Conservation (phyloP, 768 basidiomycete species). For the Macrolepiota fuliginosa region DNA sequence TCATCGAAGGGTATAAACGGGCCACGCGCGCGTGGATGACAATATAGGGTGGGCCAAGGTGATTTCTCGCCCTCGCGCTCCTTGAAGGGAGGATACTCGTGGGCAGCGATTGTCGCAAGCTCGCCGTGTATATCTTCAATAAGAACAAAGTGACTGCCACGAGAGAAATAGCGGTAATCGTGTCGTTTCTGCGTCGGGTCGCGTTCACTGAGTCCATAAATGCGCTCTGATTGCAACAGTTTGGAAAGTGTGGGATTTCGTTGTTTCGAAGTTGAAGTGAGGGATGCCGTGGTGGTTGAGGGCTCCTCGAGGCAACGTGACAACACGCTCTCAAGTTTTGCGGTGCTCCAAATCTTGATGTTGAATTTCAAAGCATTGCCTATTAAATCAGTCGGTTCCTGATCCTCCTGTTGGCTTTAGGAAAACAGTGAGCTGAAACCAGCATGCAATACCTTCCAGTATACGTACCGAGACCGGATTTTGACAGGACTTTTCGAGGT, state of each 20-base stretch:
- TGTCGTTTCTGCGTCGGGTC: slow-evolving; percentile 87
- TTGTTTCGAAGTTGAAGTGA: slow-evolving; percentile 27
- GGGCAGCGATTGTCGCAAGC: slow-evolving; percentile 78
- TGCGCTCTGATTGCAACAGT: slow-evolving; percentile 76
- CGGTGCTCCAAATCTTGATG: slow-evolving; percentile 85
- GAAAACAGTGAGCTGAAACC: slow-evolving; percentile 9
- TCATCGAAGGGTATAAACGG: slow-evolving; percentile 79
- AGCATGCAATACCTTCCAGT: not conserved
- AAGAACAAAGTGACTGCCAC: slow-evolving; percentile 74
- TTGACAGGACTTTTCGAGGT: slow-evolving; percentile 65
- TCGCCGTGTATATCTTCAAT: slow-evolving; percentile 89
- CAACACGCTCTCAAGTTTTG: slow-evolving; percentile 70
- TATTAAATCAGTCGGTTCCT: slow-evolving; percentile 44
- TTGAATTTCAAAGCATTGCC: slow-evolving; percentile 65
- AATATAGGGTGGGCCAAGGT: slow-evolving; percentile 83
- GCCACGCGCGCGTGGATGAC: slow-evolving; percentile 68
- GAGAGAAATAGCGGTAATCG: slow-evolving; percentile 85
- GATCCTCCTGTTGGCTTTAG: slow-evolving; percentile 26
- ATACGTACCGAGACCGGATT: slow-evolving; percentile 49
- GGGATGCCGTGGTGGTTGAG: slow-evolving; percentile 20
- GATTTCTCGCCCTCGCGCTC: slow-evolving; percentile 48
- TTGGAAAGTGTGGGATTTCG: slow-evolving; percentile 44
- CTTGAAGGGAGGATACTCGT: slow-evolving; percentile 70
- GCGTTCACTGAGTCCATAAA: slow-evolving; percentile 87
- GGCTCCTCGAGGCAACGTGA: slow-evolving; percentile 55